Conservation (phyloP, 208 protist genomes). For the Crithidia fasciculata region DNA sequence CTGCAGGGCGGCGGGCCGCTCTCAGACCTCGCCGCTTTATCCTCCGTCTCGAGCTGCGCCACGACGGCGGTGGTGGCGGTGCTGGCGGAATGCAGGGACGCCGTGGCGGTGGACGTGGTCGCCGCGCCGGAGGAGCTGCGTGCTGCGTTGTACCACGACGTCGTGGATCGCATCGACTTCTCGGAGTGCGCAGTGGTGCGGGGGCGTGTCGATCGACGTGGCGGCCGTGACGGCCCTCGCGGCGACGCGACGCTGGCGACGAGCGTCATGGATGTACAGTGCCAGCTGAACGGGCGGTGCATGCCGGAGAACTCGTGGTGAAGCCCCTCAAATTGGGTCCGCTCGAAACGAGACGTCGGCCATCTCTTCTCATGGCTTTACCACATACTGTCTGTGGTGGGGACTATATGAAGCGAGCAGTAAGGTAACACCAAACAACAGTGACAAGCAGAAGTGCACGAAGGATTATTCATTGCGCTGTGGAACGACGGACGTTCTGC, state of each 20-base stretch:
- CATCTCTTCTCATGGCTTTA: no score
- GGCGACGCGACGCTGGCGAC: neutral
- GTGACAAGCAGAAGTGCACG: no score
- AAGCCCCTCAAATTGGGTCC: neutral
- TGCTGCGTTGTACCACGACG: conserved; percentile 54
- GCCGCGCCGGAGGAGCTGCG: conserved; percentile 48
- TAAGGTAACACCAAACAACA: no score
- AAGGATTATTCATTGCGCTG: no score
- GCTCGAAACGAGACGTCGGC: no score
- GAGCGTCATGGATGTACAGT: conserved; percentile 12
- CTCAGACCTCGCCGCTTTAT: no score
- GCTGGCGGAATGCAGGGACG: conserved; percentile 35
- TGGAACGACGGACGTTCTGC: no score
- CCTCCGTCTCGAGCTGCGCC: neutral
- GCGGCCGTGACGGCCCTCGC: neutral
- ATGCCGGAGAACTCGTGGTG: conserved; percentile 38
- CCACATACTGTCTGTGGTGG: no score
- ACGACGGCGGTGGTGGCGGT: conserved; percentile 43
- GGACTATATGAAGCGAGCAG: no score
- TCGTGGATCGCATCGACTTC: conserved; percentile 52
- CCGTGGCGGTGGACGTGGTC: conserved; percentile 43
- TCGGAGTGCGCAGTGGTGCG: conserved; percentile 27
- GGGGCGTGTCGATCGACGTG: neutral
- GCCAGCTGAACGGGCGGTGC: conserved; percentile 56
- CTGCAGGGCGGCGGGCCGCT: neutral